Conservation (phyloP, 345 rosid species). For the Laguncularia racemosa region DNA sequence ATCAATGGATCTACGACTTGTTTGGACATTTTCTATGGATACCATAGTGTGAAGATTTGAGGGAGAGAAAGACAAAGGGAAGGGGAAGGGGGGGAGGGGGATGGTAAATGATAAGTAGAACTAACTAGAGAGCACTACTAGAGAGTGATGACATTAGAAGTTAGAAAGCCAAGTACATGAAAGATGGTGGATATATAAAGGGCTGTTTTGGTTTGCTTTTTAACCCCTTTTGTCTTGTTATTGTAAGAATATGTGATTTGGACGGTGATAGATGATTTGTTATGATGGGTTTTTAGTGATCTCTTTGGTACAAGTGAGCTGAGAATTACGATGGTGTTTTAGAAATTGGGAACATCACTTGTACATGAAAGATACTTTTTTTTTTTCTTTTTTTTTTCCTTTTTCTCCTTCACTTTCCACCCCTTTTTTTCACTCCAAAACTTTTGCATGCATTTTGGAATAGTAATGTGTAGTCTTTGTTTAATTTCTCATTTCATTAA, state of each 20-base stretch:
- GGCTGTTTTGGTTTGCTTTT: conserved; percentile 5
- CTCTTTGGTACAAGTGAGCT: conserved; percentile 22
- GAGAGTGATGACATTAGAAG: conserved; percentile 1
- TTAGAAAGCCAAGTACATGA: no score
- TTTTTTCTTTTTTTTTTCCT: background rate
- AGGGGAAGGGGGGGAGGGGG: background rate
- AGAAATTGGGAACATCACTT: conserved; percentile 37
- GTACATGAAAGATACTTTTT: conserved; percentile 13
- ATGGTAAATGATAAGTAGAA: background rate
- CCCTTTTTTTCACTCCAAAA: background rate
- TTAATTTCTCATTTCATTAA: no score
- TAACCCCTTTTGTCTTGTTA: conserved; percentile 10
- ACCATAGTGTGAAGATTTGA: conserved; percentile 28
- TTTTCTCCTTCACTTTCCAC: no score
- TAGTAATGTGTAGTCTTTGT: no score
- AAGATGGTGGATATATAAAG: conserved; percentile 20
- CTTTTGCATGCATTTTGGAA: no score
- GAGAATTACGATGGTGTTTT: conserved; percentile 18
- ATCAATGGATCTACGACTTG: conserved; percentile 29
- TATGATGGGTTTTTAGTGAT: no score
- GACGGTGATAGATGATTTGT: conserved; percentile 22
- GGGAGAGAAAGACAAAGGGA: background rate
- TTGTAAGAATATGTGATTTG: conserved; percentile 15
- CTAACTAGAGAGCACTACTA: conserved; percentile 1
- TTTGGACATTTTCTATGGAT: conserved; percentile 36